Evolutionary conservation across 345 rosid species (phyloP).

Genomic region (Eucalyptus camaldulensis): DNA sequence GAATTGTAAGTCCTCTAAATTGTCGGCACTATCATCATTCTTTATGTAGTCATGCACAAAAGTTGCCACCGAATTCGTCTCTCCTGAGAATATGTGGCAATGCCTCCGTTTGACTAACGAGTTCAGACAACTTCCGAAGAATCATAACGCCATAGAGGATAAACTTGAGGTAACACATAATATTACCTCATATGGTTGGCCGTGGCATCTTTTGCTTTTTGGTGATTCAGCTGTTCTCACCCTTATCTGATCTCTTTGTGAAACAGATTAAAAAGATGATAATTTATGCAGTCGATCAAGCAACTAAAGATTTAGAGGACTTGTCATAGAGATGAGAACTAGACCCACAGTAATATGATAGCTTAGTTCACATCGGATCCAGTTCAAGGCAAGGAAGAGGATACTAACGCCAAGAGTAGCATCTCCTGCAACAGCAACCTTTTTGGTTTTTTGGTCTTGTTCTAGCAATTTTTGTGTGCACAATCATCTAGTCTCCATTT

Average conservation of each 20-base stretch:
- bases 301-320: not conserved
- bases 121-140: no score
- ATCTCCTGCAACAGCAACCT: not conserved
- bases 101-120: no score
- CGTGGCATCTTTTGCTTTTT: no score
- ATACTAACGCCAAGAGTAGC: not conserved
- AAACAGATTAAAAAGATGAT: conserved; percentile 78
- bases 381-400: not conserved
- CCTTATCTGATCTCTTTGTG: not conserved
- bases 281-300: conserved; percentile 38
- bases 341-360: not conserved
- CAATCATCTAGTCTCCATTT: not conserved
- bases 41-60: no score
- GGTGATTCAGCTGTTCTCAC: not conserved
- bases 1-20: no score
- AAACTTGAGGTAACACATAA: no score
- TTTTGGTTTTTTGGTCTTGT: not conserved
- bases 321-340: not conserved
- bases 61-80: no score
- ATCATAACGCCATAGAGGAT: no score
- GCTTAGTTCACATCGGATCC: not conserved
- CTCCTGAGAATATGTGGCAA: no score
- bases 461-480: not conserved
- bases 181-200: no score
- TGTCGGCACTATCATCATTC: no score